A percentile compares a stretch with the other conserved stretches of the same genome.
Conservation (phyloP, 2,329 filamentous ascomycete genomes). For the Chaetothyriales sp. region DNA sequence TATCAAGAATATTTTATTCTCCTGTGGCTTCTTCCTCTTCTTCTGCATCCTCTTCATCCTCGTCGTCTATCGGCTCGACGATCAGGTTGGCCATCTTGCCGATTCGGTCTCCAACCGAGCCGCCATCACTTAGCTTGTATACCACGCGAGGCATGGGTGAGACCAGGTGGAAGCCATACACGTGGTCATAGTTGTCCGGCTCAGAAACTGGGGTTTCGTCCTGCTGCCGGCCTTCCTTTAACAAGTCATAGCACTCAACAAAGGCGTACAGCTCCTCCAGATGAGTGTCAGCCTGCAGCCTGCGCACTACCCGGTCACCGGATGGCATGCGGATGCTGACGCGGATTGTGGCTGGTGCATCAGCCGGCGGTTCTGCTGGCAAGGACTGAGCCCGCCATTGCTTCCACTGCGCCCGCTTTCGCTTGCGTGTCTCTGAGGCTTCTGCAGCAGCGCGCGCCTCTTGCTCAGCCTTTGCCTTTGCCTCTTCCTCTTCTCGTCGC, state of each 20-base stretch:
- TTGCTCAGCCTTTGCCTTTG: conserved; percentile 44
- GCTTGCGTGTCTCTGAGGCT: conserved; percentile 41
- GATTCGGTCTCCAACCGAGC: conserved; percentile 57
- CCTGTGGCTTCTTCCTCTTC: background rate
- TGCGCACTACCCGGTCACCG: conserved; percentile 60
- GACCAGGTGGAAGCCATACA: conserved; percentile 73
- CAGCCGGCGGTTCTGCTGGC: conserved; percentile 48
- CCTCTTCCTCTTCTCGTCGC: conserved; percentile 59
- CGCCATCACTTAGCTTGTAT: conserved; percentile 52
- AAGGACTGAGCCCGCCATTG: conserved; percentile 60
- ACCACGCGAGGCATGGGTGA: conserved; percentile 71
- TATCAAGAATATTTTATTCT: background rate
- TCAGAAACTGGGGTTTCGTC: conserved; percentile 28
- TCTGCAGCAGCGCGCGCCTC: conserved; percentile 32
- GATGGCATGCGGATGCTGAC: conserved; percentile 47
- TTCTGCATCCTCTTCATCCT: conserved; percentile 32
- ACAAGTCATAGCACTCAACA: conserved; percentile 70
- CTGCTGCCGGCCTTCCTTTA: conserved; percentile 27
- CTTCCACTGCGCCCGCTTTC: conserved; percentile 56
- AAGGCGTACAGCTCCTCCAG: conserved; percentile 91
- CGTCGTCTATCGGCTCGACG: conserved; percentile 53
- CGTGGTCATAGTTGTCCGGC: conserved; percentile 59
- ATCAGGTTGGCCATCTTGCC: conserved; percentile 79
- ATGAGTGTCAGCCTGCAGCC: conserved; percentile 52
- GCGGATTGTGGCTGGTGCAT: conserved; percentile 56